Percentiles rank a stretch among this genome's conserved stretches.
These are phyloP conservation scores for Aspergillus costaricaensis DNA, from an alignment of 2,329 filamentous ascomycete species.

Conservation along the genomic window DNA sequence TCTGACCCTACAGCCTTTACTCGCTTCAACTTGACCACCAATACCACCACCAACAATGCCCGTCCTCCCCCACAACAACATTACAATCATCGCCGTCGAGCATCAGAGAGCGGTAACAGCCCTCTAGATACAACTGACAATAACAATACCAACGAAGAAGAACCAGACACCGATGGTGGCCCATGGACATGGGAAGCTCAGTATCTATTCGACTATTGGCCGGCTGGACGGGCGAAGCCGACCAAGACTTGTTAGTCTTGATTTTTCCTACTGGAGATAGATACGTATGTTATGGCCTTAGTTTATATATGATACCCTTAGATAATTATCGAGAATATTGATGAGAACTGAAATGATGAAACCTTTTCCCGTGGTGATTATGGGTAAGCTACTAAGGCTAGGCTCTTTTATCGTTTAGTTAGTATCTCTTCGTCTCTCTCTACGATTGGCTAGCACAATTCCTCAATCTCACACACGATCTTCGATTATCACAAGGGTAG, in stretches of 20 bases:
- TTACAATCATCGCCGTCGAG: neutral
- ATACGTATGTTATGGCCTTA: too few species aligned
- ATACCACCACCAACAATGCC: too few species aligned
- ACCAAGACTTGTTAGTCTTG: neutral
- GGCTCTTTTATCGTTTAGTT: too few species aligned
- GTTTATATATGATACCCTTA: too few species aligned
- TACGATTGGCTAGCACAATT: neutral
- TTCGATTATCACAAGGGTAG: conserved; percentile 10
- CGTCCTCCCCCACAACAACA: too few species aligned
- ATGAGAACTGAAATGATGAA: too few species aligned
- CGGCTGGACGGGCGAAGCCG: conserved; percentile 37
- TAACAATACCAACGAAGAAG: neutral
- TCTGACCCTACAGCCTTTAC: conserved; percentile 37
- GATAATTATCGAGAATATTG: too few species aligned
- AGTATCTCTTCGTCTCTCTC: neutral
- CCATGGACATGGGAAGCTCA: conserved; percentile 47
- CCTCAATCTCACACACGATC: conserved; percentile 10
- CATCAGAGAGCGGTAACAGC: conserved; percentile 7
- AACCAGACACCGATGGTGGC: conserved; percentile 34
- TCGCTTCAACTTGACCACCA: neutral
- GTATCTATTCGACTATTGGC: conserved; percentile 49
- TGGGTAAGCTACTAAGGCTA: too few species aligned
- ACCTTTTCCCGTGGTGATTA: too few species aligned
- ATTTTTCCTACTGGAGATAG: too few species aligned
- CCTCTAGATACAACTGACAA: neutral